Base-by-base conservation (phyloP, 345 rosid species). In the Eucalyptus curtisii region DNA sequence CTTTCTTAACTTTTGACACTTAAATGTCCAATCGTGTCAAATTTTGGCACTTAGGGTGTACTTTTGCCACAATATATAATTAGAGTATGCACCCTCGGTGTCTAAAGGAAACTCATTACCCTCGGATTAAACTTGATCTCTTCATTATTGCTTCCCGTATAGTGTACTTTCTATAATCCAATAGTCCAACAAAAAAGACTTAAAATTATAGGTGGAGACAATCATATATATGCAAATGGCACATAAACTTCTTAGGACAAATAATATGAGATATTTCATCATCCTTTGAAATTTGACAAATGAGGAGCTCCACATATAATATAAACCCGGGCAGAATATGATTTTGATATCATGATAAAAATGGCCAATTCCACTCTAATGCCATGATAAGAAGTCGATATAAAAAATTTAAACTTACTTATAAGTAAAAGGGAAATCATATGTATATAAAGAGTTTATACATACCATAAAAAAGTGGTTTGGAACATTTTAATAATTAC, bases 11-110 rank as follows among this genome's bases (percentile, higher is more conserved):
- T 19, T 52, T 19, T 52, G 0, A 1, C 4, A 52, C 4, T 52
- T 7, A 52, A 52, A 52, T 52, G 0, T 52, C 4, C 0, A 0
- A 52, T 52, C 0, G 2, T 52, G 1, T 0, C 57, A 52, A 52
- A 4, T 3, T 19, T 52, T 52, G 2, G 0, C 2, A 52, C 2
- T 52, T 52, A 5, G 2, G 10, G 4, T 52, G 5, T 19, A 52
- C 2, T 52, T 52, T 52, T 52, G 10, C 24, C 57, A 52, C 7
- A 27, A 25, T 25, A 59, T 25, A 10, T 59, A 59, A 59, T 59
- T 27, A 59, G 3, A 59, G 8, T 59, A 59, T 27, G 31, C 68
- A 27, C 1, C 1, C 0, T 27, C 0, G 16, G 16, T 30, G 17
- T 61, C 5, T 61, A 61, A 7, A 61, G 31, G 68, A 61, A 61